phyloP scores from a whole-genome alignment of 345 rosid genomes.

The Euphorbia pulcherrima region DNA sequence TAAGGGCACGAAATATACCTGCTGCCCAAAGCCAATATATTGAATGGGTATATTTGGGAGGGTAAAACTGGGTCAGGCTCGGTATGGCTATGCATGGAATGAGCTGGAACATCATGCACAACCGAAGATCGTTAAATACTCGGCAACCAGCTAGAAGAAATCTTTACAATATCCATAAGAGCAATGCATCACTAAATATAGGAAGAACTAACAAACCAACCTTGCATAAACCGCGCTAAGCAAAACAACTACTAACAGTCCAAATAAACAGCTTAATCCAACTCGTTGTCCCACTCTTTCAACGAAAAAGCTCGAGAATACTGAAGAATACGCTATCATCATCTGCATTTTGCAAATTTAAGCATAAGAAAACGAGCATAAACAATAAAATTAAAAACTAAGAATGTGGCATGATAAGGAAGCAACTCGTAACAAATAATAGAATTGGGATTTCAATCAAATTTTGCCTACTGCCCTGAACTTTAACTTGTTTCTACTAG shows the following conservation, averaged over 20 bases:
- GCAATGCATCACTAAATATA: background rate
- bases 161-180: slow-evolving; percentile 7
- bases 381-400: background rate
- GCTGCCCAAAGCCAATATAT: slow-evolving; percentile 70
- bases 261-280: slow-evolving; percentile 55
- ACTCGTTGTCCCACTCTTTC: slow-evolving; percentile 69
- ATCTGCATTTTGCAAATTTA: slow-evolving; percentile 48
- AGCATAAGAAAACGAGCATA: background rate
- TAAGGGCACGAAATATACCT: slow-evolving; percentile 35
- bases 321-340: slow-evolving; percentile 78
- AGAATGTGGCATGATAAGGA: background rate
- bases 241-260: slow-evolving; percentile 45
- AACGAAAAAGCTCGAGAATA: slow-evolving; percentile 74
- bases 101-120: slow-evolving; percentile 84
- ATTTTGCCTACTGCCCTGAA: too few relatives aligned
- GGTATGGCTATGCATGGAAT: slow-evolving; percentile 70
- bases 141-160: slow-evolving; percentile 68
- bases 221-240: slow-evolving; percentile 62
- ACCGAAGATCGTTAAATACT: slow-evolving; percentile 82
- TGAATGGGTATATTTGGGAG: slow-evolving; percentile 72
- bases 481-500: too few relatives aligned
- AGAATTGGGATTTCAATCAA: too few relatives aligned
- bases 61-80: slow-evolving; percentile 49
- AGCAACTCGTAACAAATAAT: background rate
- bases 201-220: slow-evolving; percentile 36